A percentile compares a stretch with the other conserved stretches of the same genome.
These are phyloP conservation scores for Colletotrichum zoysiae DNA, from an alignment of 2,329 filamentous ascomycete genomes.

Conservation along the genomic window DNA sequence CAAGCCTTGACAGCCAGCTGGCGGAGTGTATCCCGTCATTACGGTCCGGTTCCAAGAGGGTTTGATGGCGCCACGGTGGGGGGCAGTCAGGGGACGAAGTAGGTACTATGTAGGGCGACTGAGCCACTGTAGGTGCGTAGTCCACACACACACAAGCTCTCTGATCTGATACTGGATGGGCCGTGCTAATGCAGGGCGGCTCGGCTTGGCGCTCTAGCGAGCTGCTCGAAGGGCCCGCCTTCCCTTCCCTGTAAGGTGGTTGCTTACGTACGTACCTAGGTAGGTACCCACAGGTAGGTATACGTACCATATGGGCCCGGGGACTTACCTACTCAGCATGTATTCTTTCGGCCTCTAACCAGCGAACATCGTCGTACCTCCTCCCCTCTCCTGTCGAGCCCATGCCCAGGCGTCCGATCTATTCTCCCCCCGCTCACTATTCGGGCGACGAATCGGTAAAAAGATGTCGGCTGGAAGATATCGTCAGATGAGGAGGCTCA, in stretches of 20 bases:
- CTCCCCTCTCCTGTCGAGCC: constrained; percentile 16
- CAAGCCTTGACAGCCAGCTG: not conserved
- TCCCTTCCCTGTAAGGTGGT: constrained; percentile 17
- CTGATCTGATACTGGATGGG: constrained; percentile 34
- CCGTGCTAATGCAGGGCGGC: constrained; percentile 40
- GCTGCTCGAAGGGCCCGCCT: constrained; percentile 18
- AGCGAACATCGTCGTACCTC: too few species aligned
- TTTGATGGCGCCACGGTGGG: constrained; percentile 7
- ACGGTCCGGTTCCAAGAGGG: constrained; percentile 24
- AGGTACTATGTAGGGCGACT: too few species aligned
- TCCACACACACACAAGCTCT: constrained; percentile 8
- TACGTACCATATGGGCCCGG: too few species aligned
- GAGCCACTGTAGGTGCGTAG: not conserved
- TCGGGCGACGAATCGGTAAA: constrained; percentile 11
- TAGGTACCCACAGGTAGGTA: too few species aligned
- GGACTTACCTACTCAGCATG: too few species aligned
- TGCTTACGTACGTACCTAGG: not conserved
- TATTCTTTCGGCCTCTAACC: too few species aligned
- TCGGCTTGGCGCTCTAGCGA: constrained; percentile 36
- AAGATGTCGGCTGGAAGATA: not conserved
- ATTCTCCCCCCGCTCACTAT: constrained; percentile 5
- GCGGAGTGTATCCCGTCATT: constrained; percentile 20
- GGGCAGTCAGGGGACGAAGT: too few species aligned
- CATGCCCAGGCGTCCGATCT: constrained; percentile 8
- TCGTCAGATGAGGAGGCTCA: constrained; percentile 8